A percentile compares a stretch with the other conserved stretches of the same genome.
Conservation (phyloP, 129 eudicot species). For the Oenanthe sinensis region DNA sequence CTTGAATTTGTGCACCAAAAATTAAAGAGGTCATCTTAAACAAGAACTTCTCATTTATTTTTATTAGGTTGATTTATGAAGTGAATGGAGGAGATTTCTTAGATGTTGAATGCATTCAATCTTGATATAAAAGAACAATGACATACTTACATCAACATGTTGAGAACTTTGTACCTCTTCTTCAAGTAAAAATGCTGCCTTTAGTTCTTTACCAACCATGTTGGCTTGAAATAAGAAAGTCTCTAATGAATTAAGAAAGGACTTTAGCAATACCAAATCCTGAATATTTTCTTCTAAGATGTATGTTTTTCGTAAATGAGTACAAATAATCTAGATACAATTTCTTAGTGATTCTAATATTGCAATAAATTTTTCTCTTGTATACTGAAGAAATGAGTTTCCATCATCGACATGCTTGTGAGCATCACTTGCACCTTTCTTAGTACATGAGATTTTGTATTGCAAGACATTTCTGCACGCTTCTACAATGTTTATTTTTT, state of each 20-base stretch:
- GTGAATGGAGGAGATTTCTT: slow-evolving; percentile 19
- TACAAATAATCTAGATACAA: slow-evolving; percentile 16
- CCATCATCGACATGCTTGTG: not conserved
- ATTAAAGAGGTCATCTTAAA: slow-evolving; percentile 22
- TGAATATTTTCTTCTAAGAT: slow-evolving; percentile 10
- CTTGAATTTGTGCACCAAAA: slow-evolving; percentile 28
- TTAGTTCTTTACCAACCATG: slow-evolving; percentile 13
- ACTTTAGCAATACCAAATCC: not conserved
- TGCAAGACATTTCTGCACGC: too few species aligned
- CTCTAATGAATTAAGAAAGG: slow-evolving; percentile 17
- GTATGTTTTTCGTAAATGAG: slow-evolving; percentile 26
- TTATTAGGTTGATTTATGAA: not conserved
- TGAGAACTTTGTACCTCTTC: not conserved
- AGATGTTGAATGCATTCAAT: slow-evolving; percentile 19
- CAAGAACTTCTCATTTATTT: slow-evolving; percentile 16
- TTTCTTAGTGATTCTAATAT: slow-evolving; percentile 17
- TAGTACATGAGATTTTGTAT: not conserved
- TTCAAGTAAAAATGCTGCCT: slow-evolving; percentile 11
- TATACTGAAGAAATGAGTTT: slow-evolving; percentile 20
- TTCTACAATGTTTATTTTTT: too few species aligned
- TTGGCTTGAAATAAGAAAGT: slow-evolving; percentile 16
- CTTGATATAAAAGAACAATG: slow-evolving; percentile 1
- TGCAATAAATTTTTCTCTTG: slow-evolving; percentile 18
- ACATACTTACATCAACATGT: not conserved
- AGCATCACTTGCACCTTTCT: not conserved